Evolutionary conservation across 768 basidiomycete species (phyloP), one percentile per base, ranked within the genome.

Genomic region (Megacollybia marginata): DNA sequence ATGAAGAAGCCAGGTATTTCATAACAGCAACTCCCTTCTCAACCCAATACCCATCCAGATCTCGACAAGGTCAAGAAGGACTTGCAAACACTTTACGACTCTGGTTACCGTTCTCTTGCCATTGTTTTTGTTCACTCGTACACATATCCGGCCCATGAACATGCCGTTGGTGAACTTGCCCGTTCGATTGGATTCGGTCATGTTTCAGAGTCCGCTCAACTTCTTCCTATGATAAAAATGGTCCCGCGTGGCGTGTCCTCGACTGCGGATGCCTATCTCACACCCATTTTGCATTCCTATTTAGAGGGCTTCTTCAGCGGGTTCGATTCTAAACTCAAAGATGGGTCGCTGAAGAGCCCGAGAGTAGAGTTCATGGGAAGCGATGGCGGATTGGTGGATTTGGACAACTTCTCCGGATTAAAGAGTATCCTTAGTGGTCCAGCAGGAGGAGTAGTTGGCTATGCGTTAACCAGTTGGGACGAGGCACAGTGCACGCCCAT

Each of bases 341-440:
- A 82, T 53, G 81, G 84, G 4, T 65, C 64, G 12, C 49, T 80
- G 50, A 67, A 68, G 36, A 82, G 79, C 50, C 82, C 83, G 1
- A 69, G 89, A 2, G 92, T 96, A 32, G 92, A 94, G 61, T 97
- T 97, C 61, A 98, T 97, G 95, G 87, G 86, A 33, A 90, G 87
- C 48, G 94, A 98, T 59, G 95, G 92, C 5, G 89, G 90, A 7
- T 69, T 94, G 9, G 69, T 92, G 19, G 87, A 91, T 60, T 66
- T 87, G 11, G 65, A 78, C 51, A 88, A 89, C 59, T 97, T 98
- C 63, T 92, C 90, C 0, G 95, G 94, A 0, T 67, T 98, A 57
- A 94, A 93, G 74, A 91, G 88, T 54, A 93, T 97, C 54, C 66
- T 96, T 34, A 92, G 89, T 57, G 91, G 90, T 2, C 95, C 94